Evolutionary conservation across 331 rosid species (phyloP).

Genomic region (Quercus tomentella): DNA sequence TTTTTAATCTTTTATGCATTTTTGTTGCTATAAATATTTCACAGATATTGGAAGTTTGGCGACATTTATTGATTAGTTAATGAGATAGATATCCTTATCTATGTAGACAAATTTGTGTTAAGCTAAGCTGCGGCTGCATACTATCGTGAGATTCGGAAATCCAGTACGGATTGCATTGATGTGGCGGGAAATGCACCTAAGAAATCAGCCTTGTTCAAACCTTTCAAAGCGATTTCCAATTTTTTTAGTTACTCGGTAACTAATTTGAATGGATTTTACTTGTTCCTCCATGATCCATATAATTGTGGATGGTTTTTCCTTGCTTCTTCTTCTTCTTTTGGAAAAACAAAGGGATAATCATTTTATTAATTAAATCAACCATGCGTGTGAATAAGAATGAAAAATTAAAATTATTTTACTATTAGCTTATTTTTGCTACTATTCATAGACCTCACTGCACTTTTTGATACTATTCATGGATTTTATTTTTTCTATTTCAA

Average conservation of each 20-base stretch:
- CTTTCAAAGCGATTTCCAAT: neutral
- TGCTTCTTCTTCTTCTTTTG: neutral
- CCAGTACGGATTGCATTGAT: no score
- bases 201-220: neutral
- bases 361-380: no score
- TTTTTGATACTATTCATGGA: fast-evolving
- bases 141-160: no score
- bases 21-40: no score
- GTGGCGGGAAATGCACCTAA: neutral
- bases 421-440: no score
- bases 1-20: neutral
- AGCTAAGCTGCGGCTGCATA: no score
- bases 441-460: fast-evolving
- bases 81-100: neutral
- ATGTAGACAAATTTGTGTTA: no score
- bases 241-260: no score
- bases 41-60: neutral
- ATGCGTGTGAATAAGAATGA: no score
- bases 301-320: neutral
- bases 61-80: neutral
- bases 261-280: no score
- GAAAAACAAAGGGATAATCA: neutral
- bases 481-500: fast-evolving
- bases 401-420: no score
- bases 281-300: neutral